phyloP scores from a whole-genome alignment of 192 early-diverging fungal species.

The Geranomyces variabilis region DNA sequence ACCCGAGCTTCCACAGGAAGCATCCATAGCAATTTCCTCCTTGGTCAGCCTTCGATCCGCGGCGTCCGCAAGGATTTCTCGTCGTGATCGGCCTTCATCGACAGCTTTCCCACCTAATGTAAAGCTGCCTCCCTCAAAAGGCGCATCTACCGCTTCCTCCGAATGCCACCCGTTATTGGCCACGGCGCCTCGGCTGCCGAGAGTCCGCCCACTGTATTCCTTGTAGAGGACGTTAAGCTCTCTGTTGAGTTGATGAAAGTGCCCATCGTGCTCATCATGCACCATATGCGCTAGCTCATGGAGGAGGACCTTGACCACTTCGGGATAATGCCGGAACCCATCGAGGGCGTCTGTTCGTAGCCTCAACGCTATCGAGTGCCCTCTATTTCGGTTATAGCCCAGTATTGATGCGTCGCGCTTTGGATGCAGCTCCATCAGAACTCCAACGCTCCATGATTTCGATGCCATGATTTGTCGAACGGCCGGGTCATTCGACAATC shows the following conservation, averaged over 20 bases:
- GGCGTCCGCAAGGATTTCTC: slow-evolving; percentile 61
- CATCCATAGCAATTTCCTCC: slow-evolving; percentile 68
- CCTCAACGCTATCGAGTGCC: slow-evolving; percentile 72
- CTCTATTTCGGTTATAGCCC: slow-evolving; percentile 71
- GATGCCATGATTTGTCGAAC: slow-evolving; percentile 46
- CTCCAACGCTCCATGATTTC: slow-evolving; percentile 69
- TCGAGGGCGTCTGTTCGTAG: slow-evolving; percentile 76
- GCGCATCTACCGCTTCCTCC: slow-evolving; percentile 29
- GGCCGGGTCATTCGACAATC: slow-evolving; percentile 68
- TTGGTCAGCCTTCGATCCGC: slow-evolving; percentile 61
- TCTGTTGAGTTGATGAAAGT: slow-evolving; percentile 74
- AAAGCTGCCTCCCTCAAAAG: slow-evolving; percentile 64
- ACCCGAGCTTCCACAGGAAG: slow-evolving; percentile 48
- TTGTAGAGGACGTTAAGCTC: slow-evolving; percentile 74
- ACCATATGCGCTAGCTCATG: slow-evolving; percentile 81
- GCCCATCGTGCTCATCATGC: slow-evolving; percentile 65
- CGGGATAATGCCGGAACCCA: slow-evolving; percentile 75
- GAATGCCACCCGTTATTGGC: slow-evolving; percentile 34
- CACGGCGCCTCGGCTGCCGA: slow-evolving; percentile 25
- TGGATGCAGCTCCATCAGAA: slow-evolving; percentile 71
- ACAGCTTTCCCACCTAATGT: slow-evolving; percentile 54
- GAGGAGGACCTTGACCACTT: slow-evolving; percentile 68
- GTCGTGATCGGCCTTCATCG: slow-evolving; percentile 16
- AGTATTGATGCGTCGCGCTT: slow-evolving; percentile 63
- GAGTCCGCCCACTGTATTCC: slow-evolving; percentile 35